Base-by-base conservation (phyloP, 2,329 filamentous ascomycete genomes). In the Lojkania enalia region DNA sequence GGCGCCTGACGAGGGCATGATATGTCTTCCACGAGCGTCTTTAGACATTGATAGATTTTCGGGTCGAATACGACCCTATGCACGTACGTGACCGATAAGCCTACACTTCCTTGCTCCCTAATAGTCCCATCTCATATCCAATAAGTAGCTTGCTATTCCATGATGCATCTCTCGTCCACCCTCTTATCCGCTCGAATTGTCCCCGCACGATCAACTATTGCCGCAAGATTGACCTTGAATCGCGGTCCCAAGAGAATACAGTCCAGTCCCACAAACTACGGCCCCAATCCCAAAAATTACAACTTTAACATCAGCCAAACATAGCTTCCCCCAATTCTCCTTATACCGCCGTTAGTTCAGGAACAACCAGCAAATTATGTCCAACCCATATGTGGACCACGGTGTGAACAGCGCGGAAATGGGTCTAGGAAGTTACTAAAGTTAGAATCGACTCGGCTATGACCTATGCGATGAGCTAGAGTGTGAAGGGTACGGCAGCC, bases 391-490 rank as follows among this genome's bases (percentile, higher is more conserved):
- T 25, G 80, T 83, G 65, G 87, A 88, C 83, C 84, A 87, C 42
- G 77, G 81, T 19, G 78, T 81, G 48, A 86, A 86, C 2, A 85
- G 67, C 13, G 64, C 69, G 57, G 50, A 57, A 31, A 87, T 79
- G 21, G 67, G 7, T 78, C 80, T 12, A 88, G 72, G 12, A 88
- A 71, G 39, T 80, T 77, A 58, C 80, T 81, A 71, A 88, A 88
- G 30, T 82, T 78, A 0, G 85, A 7, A 88, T 84, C 0, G 82
- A 81, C 58, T 85, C 78, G 7, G 85, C 82, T 46, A 88, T 84
- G 47, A 88, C 70, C 75, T 82, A 86, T 1, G 84, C 82, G 3
- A 86, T 46, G 12, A 80, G 58, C 80, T 84, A 87, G 16, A 83
- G 67, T 12, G 56, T 60, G 1, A 77, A 56, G 0, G 78, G 76